Percentiles rank a stretch among this genome's conserved stretches.
Conservation (phyloP, 2,329 filamentous ascomycete genomes). For the Talaromyces sp. region DNA sequence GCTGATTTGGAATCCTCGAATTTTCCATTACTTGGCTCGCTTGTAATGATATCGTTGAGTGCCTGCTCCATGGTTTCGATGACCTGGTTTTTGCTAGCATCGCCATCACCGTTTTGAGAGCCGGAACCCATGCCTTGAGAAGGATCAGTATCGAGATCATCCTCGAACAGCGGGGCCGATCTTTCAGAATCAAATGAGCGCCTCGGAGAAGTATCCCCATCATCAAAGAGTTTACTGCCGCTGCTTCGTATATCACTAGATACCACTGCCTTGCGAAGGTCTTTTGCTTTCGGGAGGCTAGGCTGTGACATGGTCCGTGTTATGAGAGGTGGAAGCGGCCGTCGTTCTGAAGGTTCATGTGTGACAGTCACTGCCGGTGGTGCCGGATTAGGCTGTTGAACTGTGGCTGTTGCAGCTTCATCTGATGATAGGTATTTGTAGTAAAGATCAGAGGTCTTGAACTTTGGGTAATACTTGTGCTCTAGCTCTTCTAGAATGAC, state of each 20-base stretch:
- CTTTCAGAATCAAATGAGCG: constrained; percentile 66
- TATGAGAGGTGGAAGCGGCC: constrained; percentile 39
- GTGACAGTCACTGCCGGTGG: constrained; percentile 15
- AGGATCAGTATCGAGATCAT: constrained; percentile 66
- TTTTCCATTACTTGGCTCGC: constrained; percentile 51
- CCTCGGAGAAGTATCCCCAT: constrained; percentile 44
- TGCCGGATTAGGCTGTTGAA: constrained; percentile 16
- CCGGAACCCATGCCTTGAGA: constrained; percentile 75
- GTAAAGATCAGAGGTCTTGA: constrained; percentile 89
- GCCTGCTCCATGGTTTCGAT: constrained; percentile 92
- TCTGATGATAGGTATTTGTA: constrained; percentile 94
- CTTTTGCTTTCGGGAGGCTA: constrained; percentile 37
- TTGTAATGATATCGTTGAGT: constrained; percentile 85
- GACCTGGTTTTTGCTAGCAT: constrained; percentile 64
- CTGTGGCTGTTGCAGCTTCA: constrained; percentile 49
- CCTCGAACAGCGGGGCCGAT: constrained; percentile 65
- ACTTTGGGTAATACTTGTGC: constrained; percentile 70
- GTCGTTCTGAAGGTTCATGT: constrained; percentile 29
- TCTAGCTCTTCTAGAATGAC: constrained; percentile 80
- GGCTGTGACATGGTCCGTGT: constrained; percentile 45
- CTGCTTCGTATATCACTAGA: constrained; percentile 54
- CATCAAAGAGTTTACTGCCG: constrained; percentile 37
- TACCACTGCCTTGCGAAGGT: constrained; percentile 55
- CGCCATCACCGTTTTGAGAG: constrained; percentile 47
- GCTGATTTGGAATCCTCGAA: constrained; percentile 29